Evolutionary conservation across 148 eudicot genomes (phyloP).

Genomic region (Beta vulgaris): DNA sequence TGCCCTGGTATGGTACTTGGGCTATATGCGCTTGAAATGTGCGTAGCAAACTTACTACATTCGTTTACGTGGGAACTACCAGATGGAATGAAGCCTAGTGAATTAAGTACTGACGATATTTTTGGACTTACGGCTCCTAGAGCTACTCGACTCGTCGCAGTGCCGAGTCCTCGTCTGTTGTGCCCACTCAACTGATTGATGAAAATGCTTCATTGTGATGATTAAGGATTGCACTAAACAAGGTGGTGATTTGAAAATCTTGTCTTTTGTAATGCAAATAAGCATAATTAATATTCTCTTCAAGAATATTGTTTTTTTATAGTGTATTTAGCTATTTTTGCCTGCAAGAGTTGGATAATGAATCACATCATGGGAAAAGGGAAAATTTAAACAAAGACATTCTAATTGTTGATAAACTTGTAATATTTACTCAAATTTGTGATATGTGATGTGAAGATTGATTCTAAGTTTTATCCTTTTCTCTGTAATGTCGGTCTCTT

Average conservation of each 20-base stretch:
- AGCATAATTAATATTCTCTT: no score
- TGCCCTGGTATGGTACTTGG: slow-evolving; percentile 86
- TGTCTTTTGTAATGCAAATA: background rate
- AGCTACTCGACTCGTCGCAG: slow-evolving; percentile 55
- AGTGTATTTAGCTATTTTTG: no score
- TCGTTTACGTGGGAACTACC: slow-evolving; percentile 66
- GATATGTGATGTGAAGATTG: no score
- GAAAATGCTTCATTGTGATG: background rate
- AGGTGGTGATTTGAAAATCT: background rate
- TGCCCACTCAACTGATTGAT: slow-evolving; percentile 34
- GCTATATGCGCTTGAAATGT: slow-evolving; percentile 60
- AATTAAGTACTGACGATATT: slow-evolving; percentile 49
- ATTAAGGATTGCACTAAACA: background rate
- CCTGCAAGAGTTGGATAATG: no score
- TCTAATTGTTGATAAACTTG: no score
- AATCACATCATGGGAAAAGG: no score
- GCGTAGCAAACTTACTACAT: slow-evolving; percentile 59
- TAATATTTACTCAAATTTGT: no score
- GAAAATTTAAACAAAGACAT: no score
- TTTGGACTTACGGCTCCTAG: slow-evolving; percentile 75
- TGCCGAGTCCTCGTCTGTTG: slow-evolving; percentile 51
- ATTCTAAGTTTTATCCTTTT: no score
- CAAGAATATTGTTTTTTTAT: no score
- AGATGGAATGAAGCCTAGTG: slow-evolving; percentile 67
- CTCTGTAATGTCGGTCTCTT: no score